Evolutionary conservation across 371 early-diverging fungal genomes (phyloP).

Genomic region (Syncephalis plumigaleata): DNA sequence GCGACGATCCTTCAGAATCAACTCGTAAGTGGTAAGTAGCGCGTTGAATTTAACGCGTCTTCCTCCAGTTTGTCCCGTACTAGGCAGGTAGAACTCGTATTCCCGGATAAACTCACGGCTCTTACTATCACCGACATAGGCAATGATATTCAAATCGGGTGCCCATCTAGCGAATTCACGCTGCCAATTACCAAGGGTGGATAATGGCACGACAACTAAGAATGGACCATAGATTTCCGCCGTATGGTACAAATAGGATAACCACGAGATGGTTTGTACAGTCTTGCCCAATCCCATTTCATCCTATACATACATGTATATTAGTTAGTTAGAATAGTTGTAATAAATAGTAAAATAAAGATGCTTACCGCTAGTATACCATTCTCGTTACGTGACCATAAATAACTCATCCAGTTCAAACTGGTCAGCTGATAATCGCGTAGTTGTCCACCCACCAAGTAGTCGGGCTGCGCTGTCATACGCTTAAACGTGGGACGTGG

Average conservation of each 20-base stretch:
- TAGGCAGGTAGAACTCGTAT: constrained; percentile 63
- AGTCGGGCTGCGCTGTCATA: constrained; percentile 63
- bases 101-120: constrained; percentile 75
- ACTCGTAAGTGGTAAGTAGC: constrained; percentile 87
- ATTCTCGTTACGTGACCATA: constrained; percentile 91
- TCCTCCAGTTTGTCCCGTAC: constrained; percentile 7
- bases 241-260: constrained; percentile 81
- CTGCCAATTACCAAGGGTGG: constrained; percentile 89
- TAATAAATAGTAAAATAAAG: constrained; percentile 18
- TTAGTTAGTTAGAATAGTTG: constrained; percentile 7
- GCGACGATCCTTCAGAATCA: constrained; percentile 79
- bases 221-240: constrained; percentile 82
- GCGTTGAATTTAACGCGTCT: constrained; percentile 73
- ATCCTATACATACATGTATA: constrained; percentile 9
- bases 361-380: constrained; percentile 64
- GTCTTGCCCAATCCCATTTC: constrained; percentile 98
- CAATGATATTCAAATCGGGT: constrained; percentile 78
- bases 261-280: constrained; percentile 93
- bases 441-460: constrained; percentile 74
- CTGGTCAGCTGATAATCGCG: constrained; percentile 96
- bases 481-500: constrained; percentile 68
- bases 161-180: constrained; percentile 89
- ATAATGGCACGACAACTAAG: constrained; percentile 89
- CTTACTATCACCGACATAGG: constrained; percentile 75
- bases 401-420: constrained; percentile 97